These are phyloP conservation scores for Cyberlindnera lachancei DNA, from an alignment of 805 yeast species.

Conservation along the genomic window DNA sequence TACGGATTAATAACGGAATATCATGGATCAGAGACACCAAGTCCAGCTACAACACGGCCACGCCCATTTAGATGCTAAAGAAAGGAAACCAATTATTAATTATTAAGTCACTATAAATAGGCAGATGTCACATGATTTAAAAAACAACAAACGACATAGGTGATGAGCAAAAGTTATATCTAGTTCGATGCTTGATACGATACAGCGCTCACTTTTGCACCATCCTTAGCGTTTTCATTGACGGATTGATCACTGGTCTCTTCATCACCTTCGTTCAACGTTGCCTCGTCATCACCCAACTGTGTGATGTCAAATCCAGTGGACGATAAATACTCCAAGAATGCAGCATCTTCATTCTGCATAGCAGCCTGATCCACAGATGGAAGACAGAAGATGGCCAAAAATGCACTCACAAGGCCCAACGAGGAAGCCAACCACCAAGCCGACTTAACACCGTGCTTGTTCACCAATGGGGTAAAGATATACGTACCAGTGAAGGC, in stretches of 20 bases:
- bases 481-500: slow-evolving; percentile 87
- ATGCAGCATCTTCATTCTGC: slow-evolving; percentile 66
- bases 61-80: too few relatives aligned
- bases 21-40: too few relatives aligned
- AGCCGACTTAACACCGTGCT: slow-evolving; percentile 67
- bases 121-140: too few relatives aligned
- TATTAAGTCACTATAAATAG: too few relatives aligned
- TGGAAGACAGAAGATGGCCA: slow-evolving; percentile 70
- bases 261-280: slow-evolving; percentile 2
- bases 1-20: too few relatives aligned
- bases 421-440: slow-evolving; percentile 77
- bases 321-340: slow-evolving; percentile 55
- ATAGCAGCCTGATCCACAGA: slow-evolving; percentile 79
- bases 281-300: slow-evolving; percentile 33
- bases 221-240: neutral
- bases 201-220: too few relatives aligned
- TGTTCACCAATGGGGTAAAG: slow-evolving; percentile 70
- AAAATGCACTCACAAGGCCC: slow-evolving; percentile 61
- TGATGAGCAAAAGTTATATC: too few relatives aligned
- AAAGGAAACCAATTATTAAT: too few relatives aligned
- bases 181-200: too few relatives aligned
- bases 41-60: too few relatives aligned
- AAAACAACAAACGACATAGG: too few relatives aligned
- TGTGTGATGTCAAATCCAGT: slow-evolving; percentile 65
- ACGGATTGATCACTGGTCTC: neutral